These are phyloP conservation scores for Thielaviopsis ethacetica DNA, from an alignment of 2,329 filamentous ascomycete species.

Conservation along the genomic window DNA sequence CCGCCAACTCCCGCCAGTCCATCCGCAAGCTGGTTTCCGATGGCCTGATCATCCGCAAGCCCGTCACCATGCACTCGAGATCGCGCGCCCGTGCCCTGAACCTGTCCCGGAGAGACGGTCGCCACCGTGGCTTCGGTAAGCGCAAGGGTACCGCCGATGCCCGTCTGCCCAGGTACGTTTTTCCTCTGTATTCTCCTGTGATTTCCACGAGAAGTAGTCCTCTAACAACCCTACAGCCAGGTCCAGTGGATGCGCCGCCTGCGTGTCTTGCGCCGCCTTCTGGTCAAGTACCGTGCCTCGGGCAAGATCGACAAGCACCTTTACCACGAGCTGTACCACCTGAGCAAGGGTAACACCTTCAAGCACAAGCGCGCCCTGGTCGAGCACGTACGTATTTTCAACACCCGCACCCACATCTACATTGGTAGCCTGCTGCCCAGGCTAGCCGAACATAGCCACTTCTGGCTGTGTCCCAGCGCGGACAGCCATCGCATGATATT, in stretches of 20 bases:
- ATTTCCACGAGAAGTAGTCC: neutral
- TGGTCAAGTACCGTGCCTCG: constrained; percentile 98
- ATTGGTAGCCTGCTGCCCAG: neutral
- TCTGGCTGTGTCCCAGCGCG: neutral
- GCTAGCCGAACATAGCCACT: neutral
- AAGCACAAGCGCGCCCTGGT: constrained; percentile 99
- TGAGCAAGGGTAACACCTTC: constrained; percentile 99
- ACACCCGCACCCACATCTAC: neutral
- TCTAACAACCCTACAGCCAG: constrained; percentile 43
- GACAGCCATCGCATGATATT: neutral
- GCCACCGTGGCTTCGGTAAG: constrained; percentile 99
- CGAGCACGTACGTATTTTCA: constrained; percentile 74
- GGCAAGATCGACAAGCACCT: constrained; percentile 99
- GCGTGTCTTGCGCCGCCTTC: constrained; percentile 93
- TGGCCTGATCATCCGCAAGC: constrained; percentile 99
- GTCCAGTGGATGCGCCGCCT: constrained; percentile 99
- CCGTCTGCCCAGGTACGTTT: constrained; percentile 87
- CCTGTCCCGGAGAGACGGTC: constrained; percentile 82
- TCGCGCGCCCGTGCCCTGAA: constrained; percentile 89
- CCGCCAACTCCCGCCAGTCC: constrained; percentile 99
- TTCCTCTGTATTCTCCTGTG: neutral
- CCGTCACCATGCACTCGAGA: constrained; percentile 99
- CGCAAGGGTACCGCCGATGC: constrained; percentile 99
- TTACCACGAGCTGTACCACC: constrained; percentile 99
- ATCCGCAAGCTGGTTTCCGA: constrained; percentile 99